Conservation (phyloP, 2,329 filamentous ascomycete genomes). For the Trichocomaceae sp. region DNA sequence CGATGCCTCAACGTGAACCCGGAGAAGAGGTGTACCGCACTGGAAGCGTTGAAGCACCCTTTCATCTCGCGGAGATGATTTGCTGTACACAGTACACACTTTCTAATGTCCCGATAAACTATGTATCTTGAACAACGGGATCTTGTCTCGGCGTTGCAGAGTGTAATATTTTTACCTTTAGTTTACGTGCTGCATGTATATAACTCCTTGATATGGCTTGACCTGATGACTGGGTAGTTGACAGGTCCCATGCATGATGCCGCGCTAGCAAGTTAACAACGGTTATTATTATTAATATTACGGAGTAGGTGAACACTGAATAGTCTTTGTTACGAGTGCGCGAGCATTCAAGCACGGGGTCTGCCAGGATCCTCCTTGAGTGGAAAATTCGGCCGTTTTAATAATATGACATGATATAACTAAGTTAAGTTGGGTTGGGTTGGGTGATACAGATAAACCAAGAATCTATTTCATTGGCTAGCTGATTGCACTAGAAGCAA, state of each 20-base stretch:
- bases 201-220: not conserved
- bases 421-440: not conserved
- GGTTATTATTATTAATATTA: no score
- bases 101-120: no score
- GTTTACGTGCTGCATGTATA: not conserved
- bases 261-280: not conserved
- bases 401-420: not conserved
- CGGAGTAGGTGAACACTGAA: no score
- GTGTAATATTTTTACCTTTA: not conserved
- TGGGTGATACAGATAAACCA: not conserved
- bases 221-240: not conserved
- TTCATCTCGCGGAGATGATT: slow-evolving; percentile 54
- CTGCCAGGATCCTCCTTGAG: not conserved
- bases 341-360: no score
- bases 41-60: slow-evolving; percentile 79
- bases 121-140: not conserved
- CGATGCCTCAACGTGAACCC: slow-evolving; percentile 84
- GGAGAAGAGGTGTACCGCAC: slow-evolving; percentile 81
- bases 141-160: not conserved
- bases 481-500: not conserved
- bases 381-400: not conserved
- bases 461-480: not conserved
- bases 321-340: no score
- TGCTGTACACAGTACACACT: not conserved
- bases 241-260: no score